A percentile compares a stretch with the other conserved stretches of the same genome.
phyloP scores from a whole-genome alignment of 805 yeast species.

The Millerago galiae region DNA sequence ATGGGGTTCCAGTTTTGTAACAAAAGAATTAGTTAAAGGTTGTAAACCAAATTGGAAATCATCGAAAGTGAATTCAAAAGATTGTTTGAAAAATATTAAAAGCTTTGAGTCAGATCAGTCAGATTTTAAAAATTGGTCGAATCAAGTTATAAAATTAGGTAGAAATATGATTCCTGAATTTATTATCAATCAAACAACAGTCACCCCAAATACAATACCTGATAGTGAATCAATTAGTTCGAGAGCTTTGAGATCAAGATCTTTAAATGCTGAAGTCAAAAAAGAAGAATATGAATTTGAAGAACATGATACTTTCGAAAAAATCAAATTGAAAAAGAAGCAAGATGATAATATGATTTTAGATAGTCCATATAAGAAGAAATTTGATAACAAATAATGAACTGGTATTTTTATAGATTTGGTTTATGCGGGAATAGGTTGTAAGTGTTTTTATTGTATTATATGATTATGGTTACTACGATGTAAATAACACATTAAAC shows the following conservation, averaged over 20 bases:
- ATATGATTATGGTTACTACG: neutral
- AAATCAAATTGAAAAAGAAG: neutral
- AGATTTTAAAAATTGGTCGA: slow-evolving; percentile 55
- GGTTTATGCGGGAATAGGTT: too few relatives aligned
- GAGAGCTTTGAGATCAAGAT: slow-evolving; percentile 15
- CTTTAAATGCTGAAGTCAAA: slow-evolving; percentile 10
- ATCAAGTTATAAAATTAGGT: slow-evolving; percentile 55
- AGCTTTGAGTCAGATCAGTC: slow-evolving; percentile 13
- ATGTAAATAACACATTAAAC: neutral
- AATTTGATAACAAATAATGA: neutral
- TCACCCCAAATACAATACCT: neutral
- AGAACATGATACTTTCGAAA: slow-evolving; percentile 4
- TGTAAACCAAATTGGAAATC: slow-evolving; percentile 64
- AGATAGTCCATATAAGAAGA: neutral
- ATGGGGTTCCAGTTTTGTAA: slow-evolving; percentile 59
- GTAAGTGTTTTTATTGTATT: too few relatives aligned
- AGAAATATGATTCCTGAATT: slow-evolving; percentile 52
- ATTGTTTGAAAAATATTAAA: neutral
- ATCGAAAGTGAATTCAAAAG: slow-evolving; percentile 32
- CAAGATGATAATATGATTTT: neutral
- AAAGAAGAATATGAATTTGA: slow-evolving; percentile 11
- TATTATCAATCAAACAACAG: slow-evolving; percentile 10
- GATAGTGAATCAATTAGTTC: slow-evolving; percentile 1
- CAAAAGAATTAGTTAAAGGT: slow-evolving; percentile 61
- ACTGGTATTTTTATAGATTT: too few relatives aligned